Evolutionary conservation across 495 filamentous ascomycete species (phyloP).

Genomic region (Hypoxylon trugodes): DNA sequence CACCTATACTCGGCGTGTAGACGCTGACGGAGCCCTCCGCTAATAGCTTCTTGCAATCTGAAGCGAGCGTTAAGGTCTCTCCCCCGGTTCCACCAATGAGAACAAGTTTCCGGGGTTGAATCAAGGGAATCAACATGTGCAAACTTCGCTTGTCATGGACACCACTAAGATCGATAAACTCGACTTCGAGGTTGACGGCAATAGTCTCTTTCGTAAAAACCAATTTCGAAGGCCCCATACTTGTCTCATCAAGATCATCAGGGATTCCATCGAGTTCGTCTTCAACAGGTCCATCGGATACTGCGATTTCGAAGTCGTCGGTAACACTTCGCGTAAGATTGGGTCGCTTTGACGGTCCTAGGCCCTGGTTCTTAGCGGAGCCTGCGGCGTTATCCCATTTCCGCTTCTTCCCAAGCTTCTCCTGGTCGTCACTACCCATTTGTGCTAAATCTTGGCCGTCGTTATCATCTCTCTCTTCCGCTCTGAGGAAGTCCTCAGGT

Average conservation of each 20-base stretch:
- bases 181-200: conserved; percentile 74
- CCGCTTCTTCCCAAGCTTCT: conserved; percentile 87
- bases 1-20: conserved; percentile 78
- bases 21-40: conserved; percentile 66
- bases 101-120: conserved; percentile 92
- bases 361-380: conserved; percentile 47
- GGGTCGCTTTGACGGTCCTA: conserved; percentile 49
- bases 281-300: conserved; percentile 50
- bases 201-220: conserved; percentile 67
- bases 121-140: conserved; percentile 93
- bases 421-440: conserved; percentile 57
- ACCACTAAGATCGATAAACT: conserved; percentile 90
- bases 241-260: conserved; percentile 64
- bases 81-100: conserved; percentile 79
- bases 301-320: conserved; percentile 53
- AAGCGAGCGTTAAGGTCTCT: conserved; percentile 79
- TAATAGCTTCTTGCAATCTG: conserved; percentile 81
- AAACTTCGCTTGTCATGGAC: conserved; percentile 92
- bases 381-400: conserved; percentile 82
- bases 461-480: conserved; percentile 88
- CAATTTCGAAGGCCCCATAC: conserved; percentile 78
- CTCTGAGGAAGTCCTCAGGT: conserved; percentile 92
- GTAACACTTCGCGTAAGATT: conserved; percentile 48
- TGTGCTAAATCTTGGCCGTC: conserved; percentile 67
- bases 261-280: conserved; percentile 64